phyloP scores from a whole-genome alignment of 176 grass and related monocot genomes.

The Lolium rigidum region DNA sequence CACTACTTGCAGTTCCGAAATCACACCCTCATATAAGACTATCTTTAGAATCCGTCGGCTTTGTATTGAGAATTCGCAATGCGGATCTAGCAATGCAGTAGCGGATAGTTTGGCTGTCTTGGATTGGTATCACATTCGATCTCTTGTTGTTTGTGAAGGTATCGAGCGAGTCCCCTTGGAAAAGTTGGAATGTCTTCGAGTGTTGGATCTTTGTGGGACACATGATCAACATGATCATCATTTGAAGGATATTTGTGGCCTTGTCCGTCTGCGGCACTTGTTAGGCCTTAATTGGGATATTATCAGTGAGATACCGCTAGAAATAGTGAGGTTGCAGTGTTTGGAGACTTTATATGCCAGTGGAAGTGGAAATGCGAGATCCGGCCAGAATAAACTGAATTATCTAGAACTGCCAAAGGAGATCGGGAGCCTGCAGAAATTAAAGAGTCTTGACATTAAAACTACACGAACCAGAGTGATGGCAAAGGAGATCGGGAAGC shows the following conservation, averaged over 20 bases:
- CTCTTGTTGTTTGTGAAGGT: not conserved
- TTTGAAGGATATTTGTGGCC: not conserved
- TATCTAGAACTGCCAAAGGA: not conserved
- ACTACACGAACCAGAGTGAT: not conserved
- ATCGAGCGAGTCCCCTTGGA: not conserved
- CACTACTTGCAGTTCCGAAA: not conserved
- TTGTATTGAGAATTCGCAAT: no score
- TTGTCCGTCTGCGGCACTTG: not conserved
- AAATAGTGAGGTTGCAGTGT: not conserved
- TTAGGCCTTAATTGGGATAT: not conserved
- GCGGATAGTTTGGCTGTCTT: not conserved
- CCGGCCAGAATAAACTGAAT: fast-evolving
- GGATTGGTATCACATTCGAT: not conserved
- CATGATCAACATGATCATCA: fast-evolving
- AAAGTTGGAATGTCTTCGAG: not conserved
- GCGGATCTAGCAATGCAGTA: no score
- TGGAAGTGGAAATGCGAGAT: no score
- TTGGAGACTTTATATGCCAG: not conserved
- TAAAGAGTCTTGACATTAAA: not conserved
- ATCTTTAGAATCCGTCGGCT: not conserved
- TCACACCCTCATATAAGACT: not conserved
- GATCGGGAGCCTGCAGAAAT: not conserved
- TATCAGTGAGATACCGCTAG: not conserved
- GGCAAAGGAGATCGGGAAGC: not conserved
- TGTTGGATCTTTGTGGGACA: not conserved